A percentile compares a stretch with the other conserved stretches of the same genome.
Conservation (phyloP, 2,329 filamentous ascomycete species). For the Cladosporium sphaerospermum region DNA sequence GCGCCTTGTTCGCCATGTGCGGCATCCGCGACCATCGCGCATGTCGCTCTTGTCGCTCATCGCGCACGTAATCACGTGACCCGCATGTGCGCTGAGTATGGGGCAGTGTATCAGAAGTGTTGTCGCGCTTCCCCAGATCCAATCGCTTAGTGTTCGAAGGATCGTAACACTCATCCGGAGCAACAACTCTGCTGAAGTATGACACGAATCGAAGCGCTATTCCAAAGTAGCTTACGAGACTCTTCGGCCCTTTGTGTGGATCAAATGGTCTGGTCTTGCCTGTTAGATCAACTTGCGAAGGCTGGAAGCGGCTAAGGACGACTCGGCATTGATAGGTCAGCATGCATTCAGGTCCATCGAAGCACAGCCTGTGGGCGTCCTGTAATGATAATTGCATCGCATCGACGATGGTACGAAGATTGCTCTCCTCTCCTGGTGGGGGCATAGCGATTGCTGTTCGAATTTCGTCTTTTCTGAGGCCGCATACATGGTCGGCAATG, state of each 20-base stretch:
- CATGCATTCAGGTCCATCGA: conserved; percentile 13
- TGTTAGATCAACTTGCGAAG: conserved; percentile 1
- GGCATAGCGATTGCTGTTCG: conserved; percentile 4
- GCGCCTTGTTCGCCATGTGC: too few relatives aligned
- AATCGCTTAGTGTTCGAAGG: too few relatives aligned
- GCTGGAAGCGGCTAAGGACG: conserved; percentile 11
- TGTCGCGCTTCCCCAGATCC: too few relatives aligned
- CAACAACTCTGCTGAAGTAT: background rate
- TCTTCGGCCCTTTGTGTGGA: conserved; percentile 4
- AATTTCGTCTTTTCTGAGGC: conserved; percentile 12
- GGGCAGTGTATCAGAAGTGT: too few relatives aligned
- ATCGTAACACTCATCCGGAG: too few relatives aligned
- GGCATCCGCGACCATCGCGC: too few relatives aligned
- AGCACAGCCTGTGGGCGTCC: conserved; percentile 11
- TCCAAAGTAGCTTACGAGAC: background rate
- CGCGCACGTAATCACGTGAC: too few relatives aligned
- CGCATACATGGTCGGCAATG: conserved; percentile 5
- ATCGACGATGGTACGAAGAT: background rate
- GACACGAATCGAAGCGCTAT: background rate
- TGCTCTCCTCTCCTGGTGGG: background rate
- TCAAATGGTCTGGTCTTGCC: conserved; percentile 12
- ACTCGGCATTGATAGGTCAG: conserved; percentile 13
- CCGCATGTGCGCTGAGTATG: too few relatives aligned
- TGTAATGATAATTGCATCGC: conserved; percentile 1
- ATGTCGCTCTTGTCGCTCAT: too few relatives aligned